Conservation (phyloP, 208 protist species). For the Trichomonas vaginalis region DNA sequence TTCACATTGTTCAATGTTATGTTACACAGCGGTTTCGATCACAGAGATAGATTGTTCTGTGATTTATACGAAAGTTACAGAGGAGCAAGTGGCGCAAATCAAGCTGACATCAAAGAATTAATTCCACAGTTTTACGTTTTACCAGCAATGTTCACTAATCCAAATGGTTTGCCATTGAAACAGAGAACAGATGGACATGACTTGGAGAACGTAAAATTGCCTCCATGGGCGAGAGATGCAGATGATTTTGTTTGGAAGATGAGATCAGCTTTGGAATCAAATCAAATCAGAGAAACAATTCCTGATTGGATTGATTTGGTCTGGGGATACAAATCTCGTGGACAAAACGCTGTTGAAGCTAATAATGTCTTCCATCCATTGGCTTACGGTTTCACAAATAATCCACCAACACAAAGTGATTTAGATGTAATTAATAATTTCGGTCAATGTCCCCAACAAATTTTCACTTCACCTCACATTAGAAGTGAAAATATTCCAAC, state of each 20-base stretch:
- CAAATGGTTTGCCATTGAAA: conserved; percentile 37
- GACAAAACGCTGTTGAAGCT: background rate
- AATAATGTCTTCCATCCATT: conserved; percentile 1
- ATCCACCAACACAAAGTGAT: background rate
- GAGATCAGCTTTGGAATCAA: conserved; percentile 40
- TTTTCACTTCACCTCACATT: background rate
- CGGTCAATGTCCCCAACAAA: background rate
- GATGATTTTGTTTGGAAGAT: conserved; percentile 42
- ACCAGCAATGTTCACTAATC: conserved; percentile 41
- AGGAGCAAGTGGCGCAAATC: background rate
- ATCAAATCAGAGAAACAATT: conserved; percentile 36
- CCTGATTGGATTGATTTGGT: conserved; percentile 54
- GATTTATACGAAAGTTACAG: background rate
- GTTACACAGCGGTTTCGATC: background rate
- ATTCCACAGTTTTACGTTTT: conserved; percentile 49
- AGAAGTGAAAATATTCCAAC: background rate
- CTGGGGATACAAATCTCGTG: conserved; percentile 48
- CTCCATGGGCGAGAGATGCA: conserved; percentile 21
- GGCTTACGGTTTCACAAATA: background rate
- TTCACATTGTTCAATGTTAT: background rate
- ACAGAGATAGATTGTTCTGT: background rate
- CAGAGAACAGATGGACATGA: conserved; percentile 19
- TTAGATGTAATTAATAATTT: background rate
- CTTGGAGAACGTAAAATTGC: conserved; percentile 26
- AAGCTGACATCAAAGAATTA: conserved; percentile 27